A percentile compares a stretch with the other conserved stretches of the same genome.
These are phyloP conservation scores for Wickerhamomyces xylosicus DNA, from an alignment of 805 yeast species.

Conservation along the genomic window DNA sequence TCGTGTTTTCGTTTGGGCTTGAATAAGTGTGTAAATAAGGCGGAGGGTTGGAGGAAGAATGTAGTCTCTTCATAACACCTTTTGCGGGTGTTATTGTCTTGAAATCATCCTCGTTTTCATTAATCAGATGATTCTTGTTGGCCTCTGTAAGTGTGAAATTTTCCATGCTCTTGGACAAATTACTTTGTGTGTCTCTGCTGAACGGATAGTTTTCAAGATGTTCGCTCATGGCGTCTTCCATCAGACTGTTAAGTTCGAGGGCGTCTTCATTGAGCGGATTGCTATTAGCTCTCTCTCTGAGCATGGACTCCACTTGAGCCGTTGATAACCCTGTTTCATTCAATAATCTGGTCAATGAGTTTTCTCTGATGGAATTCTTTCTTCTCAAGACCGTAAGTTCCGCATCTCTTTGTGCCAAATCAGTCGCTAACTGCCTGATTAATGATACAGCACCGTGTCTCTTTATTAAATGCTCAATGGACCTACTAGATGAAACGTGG, in stretches of 20 bases:
- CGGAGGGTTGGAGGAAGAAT: slow-evolving; percentile 8
- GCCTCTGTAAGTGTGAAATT: not conserved
- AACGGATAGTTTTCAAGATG: slow-evolving; percentile 5
- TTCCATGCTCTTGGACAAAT: not conserved
- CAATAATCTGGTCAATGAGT: slow-evolving; percentile 22
- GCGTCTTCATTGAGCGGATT: not conserved
- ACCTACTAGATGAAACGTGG: slow-evolving; percentile 21
- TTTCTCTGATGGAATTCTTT: slow-evolving; percentile 25
- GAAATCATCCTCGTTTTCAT: slow-evolving; percentile 1
- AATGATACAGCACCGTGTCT: slow-evolving; percentile 25
- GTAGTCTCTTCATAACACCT: slow-evolving; percentile 10
- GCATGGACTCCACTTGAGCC: slow-evolving; percentile 24
- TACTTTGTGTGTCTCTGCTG: not conserved
- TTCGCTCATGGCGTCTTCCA: slow-evolving; percentile 23
- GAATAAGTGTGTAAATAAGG: not conserved
- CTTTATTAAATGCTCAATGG: slow-evolving; percentile 21
- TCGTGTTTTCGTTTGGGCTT: not conserved
- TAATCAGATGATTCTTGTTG: too few relatives aligned
- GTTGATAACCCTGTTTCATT: slow-evolving; percentile 27
- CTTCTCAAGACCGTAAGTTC: slow-evolving; percentile 29
- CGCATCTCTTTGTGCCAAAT: slow-evolving; percentile 36
- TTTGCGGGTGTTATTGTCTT: slow-evolving; percentile 5
- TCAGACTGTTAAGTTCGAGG: slow-evolving; percentile 12
- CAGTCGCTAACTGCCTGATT: slow-evolving; percentile 36
- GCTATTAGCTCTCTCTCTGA: slow-evolving; percentile 12